Conservation (phyloP, 2,329 filamentous ascomycete species). For the Coniochaeta sp. region DNA sequence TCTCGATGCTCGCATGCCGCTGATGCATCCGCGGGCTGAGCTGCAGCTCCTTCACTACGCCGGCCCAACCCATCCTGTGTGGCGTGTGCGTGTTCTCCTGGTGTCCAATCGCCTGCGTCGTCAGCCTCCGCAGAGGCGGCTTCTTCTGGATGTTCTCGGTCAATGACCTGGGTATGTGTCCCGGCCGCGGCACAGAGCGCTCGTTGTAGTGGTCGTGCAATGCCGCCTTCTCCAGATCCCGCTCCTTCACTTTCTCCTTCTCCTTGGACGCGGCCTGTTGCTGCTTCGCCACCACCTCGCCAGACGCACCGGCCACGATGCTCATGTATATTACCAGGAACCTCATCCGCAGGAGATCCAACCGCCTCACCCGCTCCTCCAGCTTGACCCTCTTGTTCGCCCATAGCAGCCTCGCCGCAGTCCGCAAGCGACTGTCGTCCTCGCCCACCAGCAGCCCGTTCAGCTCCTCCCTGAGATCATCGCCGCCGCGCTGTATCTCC, state of each 20-base stretch:
- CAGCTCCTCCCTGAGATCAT: slow-evolving; percentile 55
- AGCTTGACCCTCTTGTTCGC: slow-evolving; percentile 45
- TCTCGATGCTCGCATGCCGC: slow-evolving; percentile 56
- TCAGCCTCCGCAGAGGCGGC: slow-evolving; percentile 44
- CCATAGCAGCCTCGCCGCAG: slow-evolving; percentile 49
- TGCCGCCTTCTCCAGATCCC: slow-evolving; percentile 22
- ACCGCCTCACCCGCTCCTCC: slow-evolving; percentile 49
- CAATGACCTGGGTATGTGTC: slow-evolving; percentile 29
- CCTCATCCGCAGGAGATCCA: slow-evolving; percentile 57
- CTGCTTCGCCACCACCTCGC: slow-evolving; percentile 28
- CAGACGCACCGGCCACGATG: slow-evolving; percentile 36
- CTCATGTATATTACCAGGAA: slow-evolving; percentile 60
- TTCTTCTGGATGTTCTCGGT: slow-evolving; percentile 36
- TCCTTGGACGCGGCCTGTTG: slow-evolving; percentile 19
- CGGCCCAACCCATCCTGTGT: slow-evolving; percentile 52
- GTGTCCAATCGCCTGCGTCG: slow-evolving; percentile 47
- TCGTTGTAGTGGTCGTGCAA: not conserved
- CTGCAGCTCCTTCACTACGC: slow-evolving; percentile 57
- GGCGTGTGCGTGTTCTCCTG: slow-evolving; percentile 37
- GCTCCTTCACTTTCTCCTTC: slow-evolving; percentile 20
- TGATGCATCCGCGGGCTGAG: slow-evolving; percentile 53
- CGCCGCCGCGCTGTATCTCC: slow-evolving; percentile 54
- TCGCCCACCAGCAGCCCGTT: slow-evolving; percentile 42
- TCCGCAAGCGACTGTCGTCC: slow-evolving; percentile 34
- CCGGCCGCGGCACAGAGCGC: slow-evolving; percentile 8